Evolutionary conservation across 1,284 basidiomycete species (phyloP), one percentile per base, ranked within the genome.

Genomic region (Sphaerobolus stellatus): DNA sequence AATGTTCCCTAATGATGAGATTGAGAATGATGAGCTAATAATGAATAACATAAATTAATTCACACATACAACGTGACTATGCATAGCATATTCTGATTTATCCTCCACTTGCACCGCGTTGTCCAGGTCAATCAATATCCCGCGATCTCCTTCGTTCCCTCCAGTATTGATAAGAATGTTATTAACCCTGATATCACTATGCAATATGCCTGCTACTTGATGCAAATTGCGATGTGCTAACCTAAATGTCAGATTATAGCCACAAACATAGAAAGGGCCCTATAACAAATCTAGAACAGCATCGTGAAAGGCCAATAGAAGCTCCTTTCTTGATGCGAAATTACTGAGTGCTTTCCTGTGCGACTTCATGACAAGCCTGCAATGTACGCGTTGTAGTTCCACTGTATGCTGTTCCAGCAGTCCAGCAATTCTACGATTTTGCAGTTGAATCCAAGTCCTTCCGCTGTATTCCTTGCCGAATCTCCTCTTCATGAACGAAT

Each of bases 41-140:
- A 48, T 24, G 34, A 20, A 48, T 31, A 13, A 48, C 46, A 13
- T n/a, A 31, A 36, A 11, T 36, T 36, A 11, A 36, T 11, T 11
- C 11, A 36, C 11, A 36, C 11, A 36, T 11, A 36, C 33, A 36
- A n/a, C 11, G 33, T 36, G n/a, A 11, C n/a, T 36, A 36, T n/a
- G 11, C 33, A 36, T 36, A 6, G 31, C 33, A 6, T 14, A 31
- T 22, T 5, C 22, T 2, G 16, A 22, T n/a, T 38, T 31, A 25
- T 50, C 29, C 25, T 40, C 33, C 33, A 50, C 13, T 27, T 28
- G 34, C 22, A 29, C 28, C 14, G 48, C 48, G 20, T 20, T 38
- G n/a, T 50, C 48, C 11, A 50, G 48, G 25, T 50, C 48, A 24
- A 50, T 50, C 31, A 50, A 40, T 9, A 50, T 40, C 13, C 48